A percentile compares a stretch with the other conserved stretches of the same genome.
phyloP scores from a whole-genome alignment of 768 basidiomycete species.

The Royoungia palumana region DNA sequence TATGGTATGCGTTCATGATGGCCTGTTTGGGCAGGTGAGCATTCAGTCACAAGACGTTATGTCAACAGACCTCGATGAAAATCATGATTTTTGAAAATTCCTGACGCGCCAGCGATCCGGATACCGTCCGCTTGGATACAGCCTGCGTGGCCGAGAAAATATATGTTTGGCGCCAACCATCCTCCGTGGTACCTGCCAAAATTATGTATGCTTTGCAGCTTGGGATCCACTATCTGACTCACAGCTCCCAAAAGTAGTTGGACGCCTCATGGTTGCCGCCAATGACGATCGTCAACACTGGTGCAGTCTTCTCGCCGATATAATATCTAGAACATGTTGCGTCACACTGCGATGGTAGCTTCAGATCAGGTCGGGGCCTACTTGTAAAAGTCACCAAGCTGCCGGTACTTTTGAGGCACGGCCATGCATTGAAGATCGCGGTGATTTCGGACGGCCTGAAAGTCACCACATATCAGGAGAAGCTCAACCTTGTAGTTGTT shows the following conservation, averaged over 20 bases:
- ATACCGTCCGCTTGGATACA: conserved; percentile 85
- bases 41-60: neutral
- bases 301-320: conserved; percentile 74
- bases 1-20: conserved; percentile 84
- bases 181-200: conserved; percentile 83
- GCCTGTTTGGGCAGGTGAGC: conserved; percentile 40
- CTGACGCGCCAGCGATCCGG: conserved; percentile 86
- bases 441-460: conserved; percentile 85
- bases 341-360: neutral
- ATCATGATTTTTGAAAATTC: conserved; percentile 82
- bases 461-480: conserved; percentile 93
- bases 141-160: conserved; percentile 91
- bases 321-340: conserved; percentile 63
- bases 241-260: conserved; percentile 97
- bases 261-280: conserved; percentile 98
- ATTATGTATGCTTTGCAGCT: conserved; percentile 5
- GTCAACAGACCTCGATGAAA: conserved; percentile 57
- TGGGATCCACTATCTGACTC: conserved; percentile 28
- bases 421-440: conserved; percentile 88
- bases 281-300: conserved; percentile 87
- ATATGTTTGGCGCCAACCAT: conserved; percentile 96
- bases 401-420: conserved; percentile 84
- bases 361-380: conserved; percentile 25
- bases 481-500: conserved; percentile 74
- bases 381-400: conserved; percentile 83